Evolutionary conservation across 352 stramenopile species (phyloP), one percentile per base, ranked within the genome.

Genomic region (Pythium aphanidermatum): DNA sequence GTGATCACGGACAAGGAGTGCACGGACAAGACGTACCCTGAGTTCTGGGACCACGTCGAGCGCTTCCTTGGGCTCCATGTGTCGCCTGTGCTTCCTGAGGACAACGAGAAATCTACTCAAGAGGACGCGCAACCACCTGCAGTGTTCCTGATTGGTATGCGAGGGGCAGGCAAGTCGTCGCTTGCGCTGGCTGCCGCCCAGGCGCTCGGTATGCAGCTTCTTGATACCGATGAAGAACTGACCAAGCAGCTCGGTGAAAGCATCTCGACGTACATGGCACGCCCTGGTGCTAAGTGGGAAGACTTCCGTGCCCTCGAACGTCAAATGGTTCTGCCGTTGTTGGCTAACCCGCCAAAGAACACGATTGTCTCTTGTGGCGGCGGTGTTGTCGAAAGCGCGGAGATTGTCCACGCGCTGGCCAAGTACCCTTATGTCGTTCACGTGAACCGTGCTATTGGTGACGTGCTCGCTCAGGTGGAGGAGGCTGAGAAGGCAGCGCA

Each of bases 11-110:
- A 99, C 73, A 97, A 97, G 51, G 91, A 95, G 40, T 99, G 96
- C 67, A 98, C 94, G 5, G 87, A 92, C 46, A 99, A 99, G 74
- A 99, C 95, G 29, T 99, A 98, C 63, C 96, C 96, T 3, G 96
- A 96, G 42, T 98, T 98, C 66, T 99, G 82, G 82, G 77, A 90
- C 50, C 66, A 92, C 35, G 60, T 86, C 29, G 53, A 78, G 44
- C 76, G 70, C 50, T 66, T 85, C 43, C 58, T 90, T 37, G 74
- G 74, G 0, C 58, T 88, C 26, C 34, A 76, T 39, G 74, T 87
- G 17, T 43, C 47, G 31, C 67, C 74, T 25, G 68, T 84, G 16
- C 29, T 51, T 17, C 25, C 40, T 25, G 48, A 35, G 40, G 60
- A 75, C 12, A 41, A 56, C 17, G 58, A 64, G 4, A 52, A 52